phyloP scores from a whole-genome alignment of 352 stramenopile species.

The Thalassiosira livingstoniorum region DNA sequence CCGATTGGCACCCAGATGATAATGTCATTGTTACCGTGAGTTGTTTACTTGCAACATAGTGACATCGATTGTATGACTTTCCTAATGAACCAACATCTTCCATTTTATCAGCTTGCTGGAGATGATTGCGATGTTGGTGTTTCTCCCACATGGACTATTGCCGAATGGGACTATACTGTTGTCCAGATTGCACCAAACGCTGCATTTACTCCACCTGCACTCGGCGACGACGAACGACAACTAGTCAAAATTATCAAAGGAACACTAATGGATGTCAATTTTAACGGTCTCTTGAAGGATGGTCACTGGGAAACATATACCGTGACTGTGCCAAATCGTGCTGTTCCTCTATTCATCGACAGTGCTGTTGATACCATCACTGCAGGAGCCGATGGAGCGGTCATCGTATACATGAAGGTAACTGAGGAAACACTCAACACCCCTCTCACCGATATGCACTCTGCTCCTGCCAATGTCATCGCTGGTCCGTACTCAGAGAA shows the following conservation, averaged over 20 bases:
- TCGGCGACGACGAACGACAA: neutral
- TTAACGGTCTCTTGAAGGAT: slow-evolving; percentile 3
- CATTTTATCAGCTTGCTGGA: neutral
- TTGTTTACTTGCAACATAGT: too few relatives aligned
- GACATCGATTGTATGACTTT: too few relatives aligned
- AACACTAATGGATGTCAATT: slow-evolving; percentile 12
- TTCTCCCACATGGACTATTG: slow-evolving; percentile 6
- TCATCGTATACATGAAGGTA: slow-evolving; percentile 4
- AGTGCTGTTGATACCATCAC: neutral
- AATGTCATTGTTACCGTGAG: slow-evolving; percentile 8
- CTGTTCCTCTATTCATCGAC: neutral
- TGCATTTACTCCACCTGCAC: neutral
- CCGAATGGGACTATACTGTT: slow-evolving; percentile 6
- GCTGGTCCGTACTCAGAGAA: neutral
- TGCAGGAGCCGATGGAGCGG: neutral
- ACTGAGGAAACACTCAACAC: neutral
- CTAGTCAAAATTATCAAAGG: slow-evolving; percentile 1
- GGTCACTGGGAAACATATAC: slow-evolving; percentile 6
- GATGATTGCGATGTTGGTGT: neutral
- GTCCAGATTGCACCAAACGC: slow-evolving; percentile 10
- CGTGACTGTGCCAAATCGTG: slow-evolving; percentile 8
- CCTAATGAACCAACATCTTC: too few relatives aligned
- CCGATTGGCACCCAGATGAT: slow-evolving; percentile 5
- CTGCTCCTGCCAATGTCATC: neutral
- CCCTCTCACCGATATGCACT: slow-evolving; percentile 2